Percentiles rank a stretch among this genome's conserved stretches.
phyloP scores from a whole-genome alignment of 2,329 filamentous ascomycete species.

The Alternaria angustiovoidea region DNA sequence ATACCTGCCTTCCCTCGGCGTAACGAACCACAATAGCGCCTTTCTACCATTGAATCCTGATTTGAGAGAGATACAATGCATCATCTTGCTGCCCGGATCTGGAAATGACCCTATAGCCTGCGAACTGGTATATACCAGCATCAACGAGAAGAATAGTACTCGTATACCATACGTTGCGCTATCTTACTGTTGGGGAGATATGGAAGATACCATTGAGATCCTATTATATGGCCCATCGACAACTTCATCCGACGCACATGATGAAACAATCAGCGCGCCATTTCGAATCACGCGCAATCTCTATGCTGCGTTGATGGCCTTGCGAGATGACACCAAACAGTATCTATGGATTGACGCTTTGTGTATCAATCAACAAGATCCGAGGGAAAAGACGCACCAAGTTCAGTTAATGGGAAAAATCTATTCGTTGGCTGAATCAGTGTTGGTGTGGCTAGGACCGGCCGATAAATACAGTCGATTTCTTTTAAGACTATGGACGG shows the following conservation, averaged over 20 bases:
- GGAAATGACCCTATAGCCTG: background rate
- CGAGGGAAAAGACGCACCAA: background rate
- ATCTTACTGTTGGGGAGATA: background rate
- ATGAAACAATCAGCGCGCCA: background rate
- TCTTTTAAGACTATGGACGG: background rate
- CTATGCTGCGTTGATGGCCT: background rate
- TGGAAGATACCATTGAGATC: background rate
- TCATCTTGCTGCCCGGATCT: background rate
- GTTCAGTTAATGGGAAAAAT: background rate
- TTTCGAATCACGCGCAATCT: background rate
- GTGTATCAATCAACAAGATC: background rate
- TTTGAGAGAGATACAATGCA: background rate
- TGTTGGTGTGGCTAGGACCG: background rate
- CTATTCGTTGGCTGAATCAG: background rate
- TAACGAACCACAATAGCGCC: fast-evolving
- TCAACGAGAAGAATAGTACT: background rate
- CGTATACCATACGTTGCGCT: background rate
- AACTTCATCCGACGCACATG: background rate
- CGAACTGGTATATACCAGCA: background rate
- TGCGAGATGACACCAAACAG: background rate
- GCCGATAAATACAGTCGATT: background rate
- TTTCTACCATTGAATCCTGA: background rate
- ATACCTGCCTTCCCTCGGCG: background rate
- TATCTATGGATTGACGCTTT: background rate
- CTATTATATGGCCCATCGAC: background rate